Evolutionary conservation across 768 basidiomycete genomes (phyloP).

Genomic region (Termitomyces sp.): DNA sequence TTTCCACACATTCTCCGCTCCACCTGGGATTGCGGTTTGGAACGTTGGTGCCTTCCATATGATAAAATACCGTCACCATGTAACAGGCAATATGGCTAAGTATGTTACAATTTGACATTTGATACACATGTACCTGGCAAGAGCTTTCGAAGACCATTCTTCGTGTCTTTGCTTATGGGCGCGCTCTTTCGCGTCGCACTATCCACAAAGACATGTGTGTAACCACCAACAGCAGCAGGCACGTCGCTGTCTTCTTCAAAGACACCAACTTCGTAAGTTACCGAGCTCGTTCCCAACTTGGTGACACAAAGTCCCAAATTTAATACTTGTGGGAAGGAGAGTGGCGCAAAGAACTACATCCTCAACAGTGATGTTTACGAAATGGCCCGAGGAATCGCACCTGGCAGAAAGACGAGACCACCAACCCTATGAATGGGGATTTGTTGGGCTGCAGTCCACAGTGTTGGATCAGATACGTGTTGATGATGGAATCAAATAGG

Average conservation of each 20-base stretch:
- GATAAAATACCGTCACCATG: background rate
- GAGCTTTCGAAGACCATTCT: slow-evolving; percentile 43
- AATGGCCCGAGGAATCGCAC: slow-evolving; percentile 21
- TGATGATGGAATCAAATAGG: slow-evolving; percentile 78
- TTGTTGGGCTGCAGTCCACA: slow-evolving; percentile 51
- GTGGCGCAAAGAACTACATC: slow-evolving; percentile 61
- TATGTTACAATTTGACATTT: slow-evolving; percentile 11
- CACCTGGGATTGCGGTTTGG: background rate
- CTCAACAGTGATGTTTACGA: background rate
- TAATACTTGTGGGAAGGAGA: slow-evolving; percentile 69
- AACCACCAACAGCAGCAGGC: slow-evolving; percentile 48
- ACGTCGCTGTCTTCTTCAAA: slow-evolving; percentile 45
- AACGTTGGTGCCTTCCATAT: background rate
- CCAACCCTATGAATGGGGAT: slow-evolving; percentile 63
- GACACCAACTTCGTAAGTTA: slow-evolving; percentile 75
- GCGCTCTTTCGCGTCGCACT: slow-evolving; percentile 51
- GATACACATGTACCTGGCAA: slow-evolving; percentile 17
- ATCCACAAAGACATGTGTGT: slow-evolving; percentile 84
- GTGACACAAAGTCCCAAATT: slow-evolving; percentile 67
- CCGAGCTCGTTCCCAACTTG: slow-evolving; percentile 69
- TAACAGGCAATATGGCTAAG: too few species aligned
- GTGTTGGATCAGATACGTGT: slow-evolving; percentile 67
- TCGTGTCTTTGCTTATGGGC: slow-evolving; percentile 36
- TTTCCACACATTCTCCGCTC: background rate
- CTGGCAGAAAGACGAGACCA: slow-evolving; percentile 73